These are phyloP conservation scores for Cercospora nicotianae DNA, from an alignment of 2,329 filamentous ascomycete genomes.

Conservation along the genomic window DNA sequence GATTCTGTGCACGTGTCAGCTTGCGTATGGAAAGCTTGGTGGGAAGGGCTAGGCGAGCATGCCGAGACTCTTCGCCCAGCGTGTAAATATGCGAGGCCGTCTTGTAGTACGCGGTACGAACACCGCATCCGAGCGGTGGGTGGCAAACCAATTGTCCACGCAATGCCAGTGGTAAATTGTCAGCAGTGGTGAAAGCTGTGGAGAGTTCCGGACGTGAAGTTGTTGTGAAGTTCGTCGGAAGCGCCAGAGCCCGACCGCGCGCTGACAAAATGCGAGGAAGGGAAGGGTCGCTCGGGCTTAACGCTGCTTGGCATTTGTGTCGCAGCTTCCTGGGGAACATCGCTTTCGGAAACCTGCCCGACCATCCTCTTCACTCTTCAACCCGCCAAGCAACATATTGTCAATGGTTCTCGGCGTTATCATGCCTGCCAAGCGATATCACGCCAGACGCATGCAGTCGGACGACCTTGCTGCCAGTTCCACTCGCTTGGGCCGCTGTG, in stretches of 20 bases:
- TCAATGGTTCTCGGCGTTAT: neutral
- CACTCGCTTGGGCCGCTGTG: neutral
- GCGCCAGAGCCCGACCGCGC: neutral
- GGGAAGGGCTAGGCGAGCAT: neutral
- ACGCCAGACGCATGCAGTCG: neutral
- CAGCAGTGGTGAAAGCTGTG: neutral
- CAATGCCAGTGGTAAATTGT: neutral
- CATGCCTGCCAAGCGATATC: neutral
- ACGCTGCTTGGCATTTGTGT: neutral
- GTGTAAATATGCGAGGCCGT: neutral
- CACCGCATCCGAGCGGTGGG: neutral
- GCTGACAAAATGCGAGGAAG: neutral
- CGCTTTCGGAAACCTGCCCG: neutral
- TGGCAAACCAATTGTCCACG: neutral
- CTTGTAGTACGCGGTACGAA: neutral
- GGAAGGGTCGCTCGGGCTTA: neutral
- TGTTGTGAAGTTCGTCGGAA: neutral
- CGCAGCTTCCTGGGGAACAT: neutral
- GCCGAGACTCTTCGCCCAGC: neutral
- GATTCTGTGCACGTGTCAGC: conserved; percentile 1
- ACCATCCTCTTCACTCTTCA: neutral
- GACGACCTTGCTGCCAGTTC: neutral
- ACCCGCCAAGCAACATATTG: neutral
- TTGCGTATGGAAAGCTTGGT: conserved; percentile 5
- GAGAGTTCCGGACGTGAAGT: neutral